A percentile compares a stretch with the other conserved stretches of the same genome.
Conservation (phyloP, 2,329 filamentous ascomycete species). For the Epichloe bromicola region DNA sequence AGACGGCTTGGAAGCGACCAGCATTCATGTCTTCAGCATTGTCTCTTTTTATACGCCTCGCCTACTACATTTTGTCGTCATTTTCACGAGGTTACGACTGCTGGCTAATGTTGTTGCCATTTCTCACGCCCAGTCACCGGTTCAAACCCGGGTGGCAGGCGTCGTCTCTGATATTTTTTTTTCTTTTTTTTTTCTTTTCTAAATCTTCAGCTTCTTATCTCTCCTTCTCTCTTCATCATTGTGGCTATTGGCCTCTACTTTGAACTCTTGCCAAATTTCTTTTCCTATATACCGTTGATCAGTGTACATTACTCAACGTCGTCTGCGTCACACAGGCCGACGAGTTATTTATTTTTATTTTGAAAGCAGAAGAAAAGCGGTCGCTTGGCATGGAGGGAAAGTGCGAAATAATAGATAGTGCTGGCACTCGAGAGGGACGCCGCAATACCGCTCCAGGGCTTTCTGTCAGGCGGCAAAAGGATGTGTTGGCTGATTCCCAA, state of each 20-base stretch:
- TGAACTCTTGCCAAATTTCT: constrained; percentile 3
- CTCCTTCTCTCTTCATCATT: neutral
- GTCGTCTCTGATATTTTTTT: constrained; percentile 5
- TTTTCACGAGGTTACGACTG: constrained; percentile 22
- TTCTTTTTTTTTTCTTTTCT: neutral
- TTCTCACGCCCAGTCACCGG: neutral
- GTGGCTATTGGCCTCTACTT: neutral
- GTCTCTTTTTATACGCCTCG: constrained; percentile 8
- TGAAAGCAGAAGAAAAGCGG: neutral
- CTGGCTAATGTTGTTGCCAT: constrained; percentile 22
- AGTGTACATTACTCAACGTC: constrained; percentile 19
- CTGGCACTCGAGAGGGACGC: neutral
- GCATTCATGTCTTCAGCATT: neutral
- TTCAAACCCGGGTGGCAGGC: neutral
- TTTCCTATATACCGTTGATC: constrained; percentile 7
- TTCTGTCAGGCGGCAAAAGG: neutral
- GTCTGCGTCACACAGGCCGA: constrained; percentile 17
- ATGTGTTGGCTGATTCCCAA: constrained; percentile 1
- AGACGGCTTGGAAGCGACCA: neutral
- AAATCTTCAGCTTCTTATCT: neutral
- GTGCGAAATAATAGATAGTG: neutral
- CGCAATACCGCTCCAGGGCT: neutral
- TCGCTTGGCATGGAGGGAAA: neutral
- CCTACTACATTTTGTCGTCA: constrained; percentile 10
- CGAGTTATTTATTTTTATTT: neutral